Conservation (phyloP, 768 basidiomycete species). For the Dictyophora rubrovolvata region DNA sequence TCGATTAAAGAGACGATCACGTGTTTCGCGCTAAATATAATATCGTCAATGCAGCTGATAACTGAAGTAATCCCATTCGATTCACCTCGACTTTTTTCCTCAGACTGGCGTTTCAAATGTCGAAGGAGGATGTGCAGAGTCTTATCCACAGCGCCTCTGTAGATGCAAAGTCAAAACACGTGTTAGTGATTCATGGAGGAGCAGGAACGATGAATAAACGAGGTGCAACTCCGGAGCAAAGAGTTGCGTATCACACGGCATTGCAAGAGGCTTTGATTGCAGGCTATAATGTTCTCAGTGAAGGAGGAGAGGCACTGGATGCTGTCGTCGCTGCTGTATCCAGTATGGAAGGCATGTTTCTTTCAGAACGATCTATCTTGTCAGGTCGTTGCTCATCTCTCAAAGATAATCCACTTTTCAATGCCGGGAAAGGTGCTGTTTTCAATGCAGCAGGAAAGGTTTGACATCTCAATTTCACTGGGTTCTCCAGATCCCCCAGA, state of each 20-base stretch:
- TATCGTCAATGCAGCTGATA: no score
- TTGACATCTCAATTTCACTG: constrained; percentile 1
- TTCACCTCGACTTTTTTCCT: no score
- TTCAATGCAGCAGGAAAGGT: constrained; percentile 78
- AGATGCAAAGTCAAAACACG: constrained; percentile 17
- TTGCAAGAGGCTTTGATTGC: constrained; percentile 46
- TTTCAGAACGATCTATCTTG: not conserved
- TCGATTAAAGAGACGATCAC: no score
- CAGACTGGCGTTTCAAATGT: no score
- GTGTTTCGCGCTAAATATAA: no score
- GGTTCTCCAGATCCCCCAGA: no score
- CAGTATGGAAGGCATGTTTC: constrained; percentile 52
- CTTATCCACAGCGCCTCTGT: not conserved
- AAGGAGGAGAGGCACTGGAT: constrained; percentile 76
- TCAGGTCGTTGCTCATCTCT: not conserved
- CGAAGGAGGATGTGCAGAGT: no score
- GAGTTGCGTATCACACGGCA: constrained; percentile 44
- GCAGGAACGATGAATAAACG: constrained; percentile 59
- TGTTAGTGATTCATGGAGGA: constrained; percentile 71
- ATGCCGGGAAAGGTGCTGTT: constrained; percentile 71
- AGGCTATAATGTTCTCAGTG: constrained; percentile 51
- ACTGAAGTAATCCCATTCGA: no score
- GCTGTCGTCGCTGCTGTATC: constrained; percentile 68
- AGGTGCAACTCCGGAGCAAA: constrained; percentile 50
- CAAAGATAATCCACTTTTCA: constrained; percentile 68